These are phyloP conservation scores for Ramaria sp. DNA, from an alignment of 768 basidiomycete genomes.

Conservation along the genomic window DNA sequence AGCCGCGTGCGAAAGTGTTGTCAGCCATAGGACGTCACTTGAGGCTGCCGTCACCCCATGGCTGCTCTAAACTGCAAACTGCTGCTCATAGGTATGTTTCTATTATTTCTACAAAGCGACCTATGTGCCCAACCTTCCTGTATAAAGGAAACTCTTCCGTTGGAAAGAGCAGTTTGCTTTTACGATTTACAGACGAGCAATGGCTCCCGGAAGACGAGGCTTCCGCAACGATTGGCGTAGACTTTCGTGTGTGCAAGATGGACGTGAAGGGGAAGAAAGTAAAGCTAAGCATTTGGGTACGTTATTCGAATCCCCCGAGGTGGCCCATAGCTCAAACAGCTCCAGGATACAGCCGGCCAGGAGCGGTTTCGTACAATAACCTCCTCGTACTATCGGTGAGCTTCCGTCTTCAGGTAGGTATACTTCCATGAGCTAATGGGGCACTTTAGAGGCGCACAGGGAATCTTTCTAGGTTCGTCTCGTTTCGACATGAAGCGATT, in stretches of 20 bases:
- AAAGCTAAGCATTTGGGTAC: constrained; percentile 94
- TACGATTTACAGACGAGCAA: constrained; percentile 95
- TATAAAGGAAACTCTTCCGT: constrained; percentile 85
- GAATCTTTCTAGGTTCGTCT: constrained; percentile 60
- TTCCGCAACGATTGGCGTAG: constrained; percentile 76
- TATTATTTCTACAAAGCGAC: background rate
- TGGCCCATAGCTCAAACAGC: background rate
- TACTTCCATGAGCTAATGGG: background rate
- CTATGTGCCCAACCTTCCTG: too few species aligned
- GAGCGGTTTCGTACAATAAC: constrained; percentile 96
- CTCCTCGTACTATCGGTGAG: constrained; percentile 79
- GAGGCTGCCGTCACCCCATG: background rate
- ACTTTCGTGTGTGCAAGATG: constrained; percentile 77
- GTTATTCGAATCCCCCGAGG: constrained; percentile 19
- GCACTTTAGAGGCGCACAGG: constrained; percentile 47
- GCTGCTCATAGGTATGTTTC: constrained; percentile 6
- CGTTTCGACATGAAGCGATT: background rate
- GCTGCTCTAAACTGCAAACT: constrained; percentile 11
- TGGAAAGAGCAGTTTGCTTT: constrained; percentile 81
- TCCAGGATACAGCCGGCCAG: constrained; percentile 92
- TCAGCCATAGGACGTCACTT: background rate
- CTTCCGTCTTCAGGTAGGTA: constrained; percentile 30
- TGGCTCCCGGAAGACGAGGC: constrained; percentile 89
- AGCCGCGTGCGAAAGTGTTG: background rate
- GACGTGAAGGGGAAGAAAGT: constrained; percentile 71